phyloP scores from a whole-genome alignment of 2,329 filamentous ascomycete species.

The Coniella lustricola region DNA sequence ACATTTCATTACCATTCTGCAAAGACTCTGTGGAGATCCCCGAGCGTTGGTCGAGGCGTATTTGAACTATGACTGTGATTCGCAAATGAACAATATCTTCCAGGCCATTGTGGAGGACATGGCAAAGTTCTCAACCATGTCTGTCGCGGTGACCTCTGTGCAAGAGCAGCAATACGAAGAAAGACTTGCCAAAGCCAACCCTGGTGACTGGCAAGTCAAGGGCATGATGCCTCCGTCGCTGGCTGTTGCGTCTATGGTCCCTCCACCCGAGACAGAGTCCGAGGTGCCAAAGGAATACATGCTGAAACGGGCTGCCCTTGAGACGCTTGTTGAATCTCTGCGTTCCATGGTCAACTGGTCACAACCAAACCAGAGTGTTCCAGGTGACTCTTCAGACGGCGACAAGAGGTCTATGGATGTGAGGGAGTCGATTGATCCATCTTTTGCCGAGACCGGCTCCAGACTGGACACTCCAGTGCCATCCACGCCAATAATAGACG shows the following conservation, averaged over 20 bases:
- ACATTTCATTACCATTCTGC: slow-evolving; percentile 80
- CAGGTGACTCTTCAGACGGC: slow-evolving; percentile 38
- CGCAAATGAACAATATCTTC: slow-evolving; percentile 94
- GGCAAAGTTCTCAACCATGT: slow-evolving; percentile 74
- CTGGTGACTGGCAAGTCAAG: slow-evolving; percentile 76
- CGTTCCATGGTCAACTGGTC: slow-evolving; percentile 93
- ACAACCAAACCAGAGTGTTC: slow-evolving; percentile 53
- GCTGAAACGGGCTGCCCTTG: slow-evolving; percentile 82
- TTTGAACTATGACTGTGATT: slow-evolving; percentile 96
- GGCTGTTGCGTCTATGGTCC: slow-evolving; percentile 67
- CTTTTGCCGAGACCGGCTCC: slow-evolving; percentile 52
- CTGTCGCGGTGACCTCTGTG: slow-evolving; percentile 64
- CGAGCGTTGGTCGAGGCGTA: slow-evolving; percentile 90
- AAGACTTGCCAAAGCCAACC: slow-evolving; percentile 54
- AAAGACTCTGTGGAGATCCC: slow-evolving; percentile 77
- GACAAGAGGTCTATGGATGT: slow-evolving; percentile 50
- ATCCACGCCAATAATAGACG: slow-evolving; percentile 67
- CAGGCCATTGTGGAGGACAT: slow-evolving; percentile 92
- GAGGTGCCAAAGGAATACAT: slow-evolving; percentile 83
- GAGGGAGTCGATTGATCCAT: slow-evolving; percentile 71
- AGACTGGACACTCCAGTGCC: slow-evolving; percentile 54
- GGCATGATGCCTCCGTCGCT: slow-evolving; percentile 82
- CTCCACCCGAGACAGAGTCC: slow-evolving; percentile 52
- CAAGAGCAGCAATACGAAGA: slow-evolving; percentile 89
- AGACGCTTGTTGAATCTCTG: slow-evolving; percentile 81